phyloP scores from a whole-genome alignment of 2,329 filamentous ascomycete genomes.

The Cercospora sojina region DNA sequence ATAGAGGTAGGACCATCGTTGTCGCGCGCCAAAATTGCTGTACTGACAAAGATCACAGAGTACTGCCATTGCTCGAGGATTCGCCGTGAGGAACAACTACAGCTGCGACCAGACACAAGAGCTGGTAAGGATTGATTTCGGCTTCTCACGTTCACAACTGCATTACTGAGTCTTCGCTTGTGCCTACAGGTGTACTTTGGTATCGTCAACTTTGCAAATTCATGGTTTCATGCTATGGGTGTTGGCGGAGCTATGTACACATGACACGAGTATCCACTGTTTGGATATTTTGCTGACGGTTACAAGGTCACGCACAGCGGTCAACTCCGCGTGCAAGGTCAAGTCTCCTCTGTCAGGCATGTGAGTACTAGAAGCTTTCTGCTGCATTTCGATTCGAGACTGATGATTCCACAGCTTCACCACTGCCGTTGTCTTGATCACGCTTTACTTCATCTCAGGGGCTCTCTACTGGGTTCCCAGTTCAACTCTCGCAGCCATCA shows the following conservation, averaged over 20 bases:
- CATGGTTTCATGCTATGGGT: conserved; percentile 65
- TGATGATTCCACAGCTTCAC: conserved; percentile 45
- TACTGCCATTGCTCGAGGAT: conserved; percentile 60
- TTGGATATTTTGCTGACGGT: not conserved
- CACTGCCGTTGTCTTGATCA: conserved; percentile 60
- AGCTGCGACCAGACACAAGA: conserved; percentile 64
- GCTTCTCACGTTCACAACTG: not conserved
- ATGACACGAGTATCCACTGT: not conserved
- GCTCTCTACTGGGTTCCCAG: conserved; percentile 68
- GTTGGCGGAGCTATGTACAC: conserved; percentile 60
- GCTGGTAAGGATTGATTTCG: conserved; percentile 41
- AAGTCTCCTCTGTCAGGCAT: conserved; percentile 61
- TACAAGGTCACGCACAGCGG: conserved; percentile 57
- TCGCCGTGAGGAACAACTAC: conserved; percentile 62
- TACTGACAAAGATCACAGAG: not conserved
- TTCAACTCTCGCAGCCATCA: conserved; percentile 56
- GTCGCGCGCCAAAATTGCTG: too few relatives aligned
- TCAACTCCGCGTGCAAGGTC: conserved; percentile 65
- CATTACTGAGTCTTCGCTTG: not conserved
- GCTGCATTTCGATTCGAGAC: not conserved
- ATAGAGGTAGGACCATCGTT: conserved; percentile 46
- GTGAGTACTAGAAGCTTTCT: not conserved
- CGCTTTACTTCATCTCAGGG: conserved; percentile 59
- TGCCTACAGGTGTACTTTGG: conserved; percentile 53
- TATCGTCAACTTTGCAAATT: conserved; percentile 50